These are phyloP conservation scores for Calonectria pteridis DNA, from an alignment of 2,329 filamentous ascomycete genomes.

Conservation along the genomic window DNA sequence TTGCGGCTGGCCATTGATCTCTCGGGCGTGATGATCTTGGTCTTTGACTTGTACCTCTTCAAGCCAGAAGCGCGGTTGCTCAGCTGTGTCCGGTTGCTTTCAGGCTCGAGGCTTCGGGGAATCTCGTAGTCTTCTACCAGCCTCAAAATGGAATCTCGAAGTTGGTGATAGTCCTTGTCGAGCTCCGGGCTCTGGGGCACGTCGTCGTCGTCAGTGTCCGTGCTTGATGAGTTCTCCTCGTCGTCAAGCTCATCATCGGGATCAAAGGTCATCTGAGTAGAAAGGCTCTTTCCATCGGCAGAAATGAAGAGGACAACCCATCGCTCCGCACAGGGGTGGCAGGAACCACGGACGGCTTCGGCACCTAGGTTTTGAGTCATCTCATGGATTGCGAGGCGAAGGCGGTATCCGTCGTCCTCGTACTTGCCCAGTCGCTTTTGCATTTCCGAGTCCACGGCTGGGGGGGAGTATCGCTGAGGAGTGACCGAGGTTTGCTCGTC, in stretches of 20 bases:
- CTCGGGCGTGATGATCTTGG: constrained; percentile 66
- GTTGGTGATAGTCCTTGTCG: constrained; percentile 83
- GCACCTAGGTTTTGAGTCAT: constrained; percentile 75
- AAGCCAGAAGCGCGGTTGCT: constrained; percentile 77
- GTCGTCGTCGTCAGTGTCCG: constrained; percentile 72
- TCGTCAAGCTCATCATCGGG: constrained; percentile 75
- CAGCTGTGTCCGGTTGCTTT: constrained; percentile 71
- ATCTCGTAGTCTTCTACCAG: constrained; percentile 88
- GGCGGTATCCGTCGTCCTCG: constrained; percentile 73
- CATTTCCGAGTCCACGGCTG: constrained; percentile 58
- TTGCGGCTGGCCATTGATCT: constrained; percentile 68
- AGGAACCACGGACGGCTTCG: constrained; percentile 74
- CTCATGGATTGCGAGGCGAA: constrained; percentile 77
- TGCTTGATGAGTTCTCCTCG: constrained; percentile 72
- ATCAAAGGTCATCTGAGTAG: constrained; percentile 79
- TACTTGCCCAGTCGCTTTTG: constrained; percentile 63
- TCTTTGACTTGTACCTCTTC: constrained; percentile 72
- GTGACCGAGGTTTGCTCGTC: constrained; percentile 66
- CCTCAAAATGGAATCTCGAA: constrained; percentile 84
- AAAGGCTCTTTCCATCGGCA: constrained; percentile 76
- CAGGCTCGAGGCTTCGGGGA: constrained; percentile 73
- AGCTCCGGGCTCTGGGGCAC: constrained; percentile 72
- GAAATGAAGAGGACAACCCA: constrained; percentile 88
- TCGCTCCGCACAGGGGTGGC: constrained; percentile 84
- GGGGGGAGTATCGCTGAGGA: constrained; percentile 68